Evolutionary conservation across 805 yeast species (phyloP), one percentile per base, ranked within the genome.

Genomic region (Zygotorulaspora chibaensis): DNA sequence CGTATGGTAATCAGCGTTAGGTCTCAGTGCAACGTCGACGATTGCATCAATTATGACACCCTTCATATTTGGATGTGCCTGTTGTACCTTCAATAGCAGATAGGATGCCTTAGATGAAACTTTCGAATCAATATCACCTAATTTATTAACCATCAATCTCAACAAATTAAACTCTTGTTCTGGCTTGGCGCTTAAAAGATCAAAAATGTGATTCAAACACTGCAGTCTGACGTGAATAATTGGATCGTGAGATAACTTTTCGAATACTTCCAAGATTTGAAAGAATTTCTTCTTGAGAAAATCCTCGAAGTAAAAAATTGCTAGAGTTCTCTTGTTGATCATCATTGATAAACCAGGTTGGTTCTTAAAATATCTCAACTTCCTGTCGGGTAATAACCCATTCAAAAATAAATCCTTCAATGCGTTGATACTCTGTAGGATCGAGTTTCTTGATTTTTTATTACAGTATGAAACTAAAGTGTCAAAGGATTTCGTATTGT

Each of bases 21-120:
- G 78, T 58, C 86, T 80, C 66, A 87, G 83, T 27, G 88, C 72
- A 42, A 84, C 76, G 63, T 93, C 98, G 40, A 86, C 78, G 31
- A 91, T 84, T 4, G 93, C 73, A 51, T 87, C 87, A 34, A 84
- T 77, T 33, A 93, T 74, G 46, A 91, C 80, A 43, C 78, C 70
- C 66, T 89, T 91, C 98, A 93, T 93, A 40, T 93, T 93, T 15
- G 99, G 99, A 65, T 93, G 99, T 3, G 82, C 84, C 65, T 87
- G 95, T 64, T 93, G 86, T 35, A 89, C 68, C 57, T 84, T 83
- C 52, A 90, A 73, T 38, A 93, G 69, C 52, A 83, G 81, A 64
- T 79, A 87, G 4, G 97, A 89, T 1, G 95, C 80, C 61, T 87
- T 87, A 0, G 98, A 85, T 1, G 95, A 80, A 4, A 93, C 96